Base-by-base conservation (phyloP, 768 basidiomycete genomes). In the Ramaria sp. region DNA sequence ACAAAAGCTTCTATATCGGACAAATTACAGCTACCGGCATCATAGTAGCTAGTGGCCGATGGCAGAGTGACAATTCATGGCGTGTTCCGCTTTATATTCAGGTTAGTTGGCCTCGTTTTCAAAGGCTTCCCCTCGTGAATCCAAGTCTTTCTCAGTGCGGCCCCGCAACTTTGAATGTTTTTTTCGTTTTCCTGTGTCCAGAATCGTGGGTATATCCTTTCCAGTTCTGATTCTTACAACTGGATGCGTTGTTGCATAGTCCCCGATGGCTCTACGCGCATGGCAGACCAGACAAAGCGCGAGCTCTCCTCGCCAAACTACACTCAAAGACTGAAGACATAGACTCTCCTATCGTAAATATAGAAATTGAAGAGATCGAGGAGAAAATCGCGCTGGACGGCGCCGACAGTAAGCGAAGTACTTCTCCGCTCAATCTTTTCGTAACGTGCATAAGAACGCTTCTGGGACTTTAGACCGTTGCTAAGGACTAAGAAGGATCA, bases 11-110 rank as follows among this genome's bases (percentile, higher is more conserved):
- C 61, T 76, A 78, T 60, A 69, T 78, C 38, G 78, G 77, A 9
- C 77, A 78, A 60, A 78, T 79, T 63, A 63, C 71, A 27, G 78
- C 77, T 1, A 74, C 73, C 16, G 78, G 77, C 3, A 77, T 80
- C 73, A 74, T 78, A 70, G 73, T 80, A 12, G 65, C 74, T 1
- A 77, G 74, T 16, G 76, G 75, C 10, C 68, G 64, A 54, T 73
- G 64, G 56, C 37, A 61, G 10, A 73, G 61, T 48, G 67, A 77
- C 2, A 62, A 66, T 62, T 70, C 75, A 10, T 79, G 77, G 77
- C 66, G 77, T 41, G 63, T 76, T 12, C 77, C 76, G 16, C 60
- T 80, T 34, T 76, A 74, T 56, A 68, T 79, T 28, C 77, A 79
- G 66, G 71, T 70, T 44, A 36, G 22, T 37, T 30, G 32, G 30